phyloP scores from a whole-genome alignment of 129 eudicot genomes.

The Logfia minima region DNA sequence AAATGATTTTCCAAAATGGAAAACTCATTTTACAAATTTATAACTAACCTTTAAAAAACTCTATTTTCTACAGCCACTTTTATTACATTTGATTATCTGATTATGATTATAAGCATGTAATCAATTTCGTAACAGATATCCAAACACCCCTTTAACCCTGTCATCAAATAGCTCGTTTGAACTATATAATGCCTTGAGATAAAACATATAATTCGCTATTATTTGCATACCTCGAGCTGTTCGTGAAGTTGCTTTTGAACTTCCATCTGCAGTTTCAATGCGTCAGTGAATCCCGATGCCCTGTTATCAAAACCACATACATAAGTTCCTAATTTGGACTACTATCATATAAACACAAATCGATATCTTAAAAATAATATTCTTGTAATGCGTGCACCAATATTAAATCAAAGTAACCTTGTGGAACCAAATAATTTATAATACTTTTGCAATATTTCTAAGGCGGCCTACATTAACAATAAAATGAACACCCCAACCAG shows the following conservation, averaged over 20 bases:
- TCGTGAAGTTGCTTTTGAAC: conserved; percentile 93
- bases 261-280: conserved; percentile 84
- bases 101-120: neutral
- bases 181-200: neutral
- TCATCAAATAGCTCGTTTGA: neutral
- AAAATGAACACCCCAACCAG: neutral
- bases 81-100: neutral
- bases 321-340: neutral
- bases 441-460: neutral
- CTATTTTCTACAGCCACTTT: too few species aligned
- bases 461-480: neutral
- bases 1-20: too few species aligned
- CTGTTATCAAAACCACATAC: conserved; percentile 38
- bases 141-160: neutral
- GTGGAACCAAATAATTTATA: conserved; percentile 2
- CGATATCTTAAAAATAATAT: neutral
- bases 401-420: conserved; percentile 4
- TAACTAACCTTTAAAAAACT: too few species aligned
- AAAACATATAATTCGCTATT: neutral
- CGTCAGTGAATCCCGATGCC: conserved; percentile 68
- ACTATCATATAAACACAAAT: neutral
- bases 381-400: neutral
- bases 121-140: neutral
- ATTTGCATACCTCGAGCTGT: conserved; percentile 75
- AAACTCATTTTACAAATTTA: too few species aligned